These are phyloP conservation scores for Cryptococcus amylolentus DNA, from an alignment of 1,284 basidiomycete species.

Conservation along the genomic window DNA sequence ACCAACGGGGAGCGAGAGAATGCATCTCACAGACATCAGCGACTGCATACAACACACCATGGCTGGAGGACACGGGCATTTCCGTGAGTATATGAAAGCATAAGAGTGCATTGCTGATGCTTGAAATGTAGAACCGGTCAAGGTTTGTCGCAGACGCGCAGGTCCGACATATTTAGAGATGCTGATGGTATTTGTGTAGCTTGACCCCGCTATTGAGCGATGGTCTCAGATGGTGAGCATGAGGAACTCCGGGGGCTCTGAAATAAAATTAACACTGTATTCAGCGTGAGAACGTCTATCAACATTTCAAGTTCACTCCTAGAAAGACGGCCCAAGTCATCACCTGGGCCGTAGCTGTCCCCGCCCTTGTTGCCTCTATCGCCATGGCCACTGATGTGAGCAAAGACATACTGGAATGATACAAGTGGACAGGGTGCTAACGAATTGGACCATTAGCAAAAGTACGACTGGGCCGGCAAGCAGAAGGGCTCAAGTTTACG, in stretches of 20 bases:
- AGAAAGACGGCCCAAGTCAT: constrained; percentile 51
- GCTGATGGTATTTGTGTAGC: constrained; percentile 47
- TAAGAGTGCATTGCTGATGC: constrained; percentile 5
- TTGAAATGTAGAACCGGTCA: constrained; percentile 33
- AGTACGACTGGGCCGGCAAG: constrained; percentile 47
- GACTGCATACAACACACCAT: constrained; percentile 18
- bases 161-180: neutral
- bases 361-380: constrained; percentile 31
- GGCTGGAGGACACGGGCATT: constrained; percentile 44
- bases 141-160: constrained; percentile 16
- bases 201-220: constrained; percentile 74
- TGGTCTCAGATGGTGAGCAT: constrained; percentile 68
- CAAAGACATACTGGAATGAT: neutral
- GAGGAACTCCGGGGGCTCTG: neutral
- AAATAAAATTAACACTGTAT: too few relatives aligned
- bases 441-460: constrained; percentile 15
- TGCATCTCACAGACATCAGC: neutral
- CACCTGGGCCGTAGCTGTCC: constrained; percentile 38
- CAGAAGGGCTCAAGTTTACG: constrained; percentile 32
- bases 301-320: constrained; percentile 72
- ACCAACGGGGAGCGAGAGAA: too few relatives aligned
- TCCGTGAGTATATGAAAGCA: constrained; percentile 19
- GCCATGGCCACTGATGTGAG: constrained; percentile 5
- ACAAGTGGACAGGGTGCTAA: neutral
- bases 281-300: constrained; percentile 74